Evolutionary conservation across 2,329 filamentous ascomycete species (phyloP).

Genomic region (Aspergillus pseudoterreus): DNA sequence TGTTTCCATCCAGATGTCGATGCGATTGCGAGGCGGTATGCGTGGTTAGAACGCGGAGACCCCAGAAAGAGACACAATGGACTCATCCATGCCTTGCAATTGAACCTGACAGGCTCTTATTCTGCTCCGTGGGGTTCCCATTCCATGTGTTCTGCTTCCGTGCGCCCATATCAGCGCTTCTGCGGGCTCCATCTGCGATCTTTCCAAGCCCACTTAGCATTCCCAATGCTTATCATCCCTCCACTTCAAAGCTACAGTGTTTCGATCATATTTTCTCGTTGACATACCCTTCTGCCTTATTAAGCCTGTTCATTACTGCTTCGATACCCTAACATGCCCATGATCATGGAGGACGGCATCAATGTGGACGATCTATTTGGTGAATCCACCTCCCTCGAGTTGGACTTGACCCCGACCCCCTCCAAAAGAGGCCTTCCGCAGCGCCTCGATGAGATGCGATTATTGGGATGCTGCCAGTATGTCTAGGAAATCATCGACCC

Average conservation of each 20-base stretch:
- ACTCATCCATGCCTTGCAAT: neutral
- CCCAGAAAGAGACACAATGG: too few relatives aligned
- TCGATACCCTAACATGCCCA: constrained; percentile 36
- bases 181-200: neutral
- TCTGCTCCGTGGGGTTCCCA: neutral
- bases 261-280: neutral
- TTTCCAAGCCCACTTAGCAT: neutral
- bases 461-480: constrained; percentile 78
- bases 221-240: neutral
- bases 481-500: constrained; percentile 27
- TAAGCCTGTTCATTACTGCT: neutral
- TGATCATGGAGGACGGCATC: constrained; percentile 56
- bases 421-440: constrained; percentile 65
- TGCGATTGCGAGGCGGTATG: too few relatives aligned
- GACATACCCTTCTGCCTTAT: neutral
- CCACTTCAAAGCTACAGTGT: neutral
- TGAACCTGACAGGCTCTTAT: neutral
- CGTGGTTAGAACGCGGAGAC: too few relatives aligned
- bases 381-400: constrained; percentile 57
- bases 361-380: constrained; percentile 74
- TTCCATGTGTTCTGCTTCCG: neutral
- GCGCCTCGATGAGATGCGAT: constrained; percentile 71
- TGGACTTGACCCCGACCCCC: constrained; percentile 51
- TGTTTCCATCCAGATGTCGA: neutral
- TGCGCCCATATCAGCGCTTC: neutral